Conservation (phyloP, 352 stramenopile genomes). For the Pythium insidiosum region DNA sequence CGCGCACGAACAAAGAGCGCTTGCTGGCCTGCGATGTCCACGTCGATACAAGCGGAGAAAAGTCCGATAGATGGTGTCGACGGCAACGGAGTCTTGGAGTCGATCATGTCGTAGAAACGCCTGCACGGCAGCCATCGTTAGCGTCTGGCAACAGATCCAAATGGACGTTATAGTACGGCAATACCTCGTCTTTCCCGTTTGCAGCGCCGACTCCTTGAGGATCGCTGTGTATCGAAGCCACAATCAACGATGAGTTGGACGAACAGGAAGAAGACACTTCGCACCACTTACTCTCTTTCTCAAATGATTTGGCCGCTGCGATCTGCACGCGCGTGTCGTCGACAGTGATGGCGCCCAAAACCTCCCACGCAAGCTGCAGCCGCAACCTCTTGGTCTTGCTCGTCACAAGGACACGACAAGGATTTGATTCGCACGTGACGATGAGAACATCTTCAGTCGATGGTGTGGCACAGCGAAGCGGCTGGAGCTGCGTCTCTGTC, state of each 20-base stretch:
- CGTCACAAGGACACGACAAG: too few species aligned
- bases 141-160: too few species aligned
- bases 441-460: conserved; percentile 30
- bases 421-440: conserved; percentile 30
- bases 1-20: conserved; percentile 54
- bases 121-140: conserved; percentile 17
- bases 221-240: conserved; percentile 19
- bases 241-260: too few species aligned
- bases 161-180: not conserved
- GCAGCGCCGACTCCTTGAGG: conserved; percentile 29
- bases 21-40: conserved; percentile 18
- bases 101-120: conserved; percentile 54
- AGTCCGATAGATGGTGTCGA: too few species aligned
- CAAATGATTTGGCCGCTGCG: too few species aligned
- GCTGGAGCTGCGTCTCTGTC: conserved; percentile 25
- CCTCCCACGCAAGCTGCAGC: conserved; percentile 68
- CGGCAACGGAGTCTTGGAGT: too few species aligned
- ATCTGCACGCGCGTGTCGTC: conserved; percentile 69
- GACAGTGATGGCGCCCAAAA: conserved; percentile 66
- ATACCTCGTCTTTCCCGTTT: conserved; percentile 44
- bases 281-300: too few species aligned
- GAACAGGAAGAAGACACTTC: too few species aligned
- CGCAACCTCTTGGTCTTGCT: conserved; percentile 34
- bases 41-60: conserved; percentile 56
- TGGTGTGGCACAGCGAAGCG: conserved; percentile 41